phyloP scores from a whole-genome alignment of 768 basidiomycete species.

The Termitomyces sp. region DNA sequence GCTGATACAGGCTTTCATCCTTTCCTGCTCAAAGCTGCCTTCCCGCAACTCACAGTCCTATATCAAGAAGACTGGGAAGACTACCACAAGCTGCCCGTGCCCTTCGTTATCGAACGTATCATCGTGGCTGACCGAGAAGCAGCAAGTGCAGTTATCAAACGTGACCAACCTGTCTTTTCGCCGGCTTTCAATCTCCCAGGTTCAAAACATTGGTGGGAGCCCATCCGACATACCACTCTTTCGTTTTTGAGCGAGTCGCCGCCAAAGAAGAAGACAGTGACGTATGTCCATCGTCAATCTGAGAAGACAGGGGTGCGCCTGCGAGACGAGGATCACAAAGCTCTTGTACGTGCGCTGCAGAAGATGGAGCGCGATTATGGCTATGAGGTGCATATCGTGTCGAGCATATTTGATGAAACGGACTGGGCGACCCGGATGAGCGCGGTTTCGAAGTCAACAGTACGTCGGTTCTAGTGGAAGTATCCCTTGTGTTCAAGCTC shows the following conservation, averaged over 20 bases:
- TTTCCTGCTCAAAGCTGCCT: conserved; percentile 64
- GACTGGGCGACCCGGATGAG: conserved; percentile 60
- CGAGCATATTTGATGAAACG: conserved; percentile 40
- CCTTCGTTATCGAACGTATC: conserved; percentile 71
- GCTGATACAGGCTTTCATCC: conserved; percentile 67
- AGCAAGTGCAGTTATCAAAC: conserved; percentile 29
- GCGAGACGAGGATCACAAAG: conserved; percentile 48
- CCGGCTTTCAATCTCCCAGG: conserved; percentile 37
- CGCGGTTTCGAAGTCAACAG: conserved; percentile 64
- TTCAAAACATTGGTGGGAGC: conserved; percentile 68
- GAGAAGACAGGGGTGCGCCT: conserved; percentile 47
- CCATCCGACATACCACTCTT: conserved; percentile 38
- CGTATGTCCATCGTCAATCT: conserved; percentile 63
- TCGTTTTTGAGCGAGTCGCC: conserved; percentile 34
- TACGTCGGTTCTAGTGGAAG: conserved; percentile 27
- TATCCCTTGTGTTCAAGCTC: conserved; percentile 6
- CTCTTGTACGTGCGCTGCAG: conserved; percentile 52
- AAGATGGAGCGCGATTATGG: conserved; percentile 45
- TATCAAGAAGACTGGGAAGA: conserved; percentile 78
- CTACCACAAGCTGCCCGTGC: conserved; percentile 57
- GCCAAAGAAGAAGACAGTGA: conserved; percentile 41
- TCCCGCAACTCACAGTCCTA: conserved; percentile 62
- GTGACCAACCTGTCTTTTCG: conserved; percentile 35
- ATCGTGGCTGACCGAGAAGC: conserved; percentile 76
- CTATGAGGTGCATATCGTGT: conserved; percentile 53